Evolutionary conservation across 2,329 filamentous ascomycete species (phyloP).

Genomic region (Cercospora sesami): DNA sequence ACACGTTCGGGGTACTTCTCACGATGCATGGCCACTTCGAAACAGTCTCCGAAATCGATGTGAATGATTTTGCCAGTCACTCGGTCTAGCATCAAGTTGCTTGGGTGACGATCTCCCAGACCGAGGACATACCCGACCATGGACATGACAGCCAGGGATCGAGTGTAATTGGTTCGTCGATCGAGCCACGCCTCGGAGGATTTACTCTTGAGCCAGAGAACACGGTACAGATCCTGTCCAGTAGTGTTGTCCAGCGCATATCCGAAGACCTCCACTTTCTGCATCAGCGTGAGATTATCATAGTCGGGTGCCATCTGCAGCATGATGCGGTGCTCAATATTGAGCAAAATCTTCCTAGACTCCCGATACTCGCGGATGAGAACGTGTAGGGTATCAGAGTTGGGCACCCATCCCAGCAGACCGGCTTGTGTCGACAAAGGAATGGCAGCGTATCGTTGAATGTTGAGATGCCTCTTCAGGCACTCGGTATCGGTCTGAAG

Average conservation of each 20-base stretch:
- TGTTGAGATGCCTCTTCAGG: constrained; percentile 95
- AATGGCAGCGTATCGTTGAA: constrained; percentile 94
- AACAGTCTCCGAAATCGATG: constrained; percentile 99
- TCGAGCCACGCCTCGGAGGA: constrained; percentile 98
- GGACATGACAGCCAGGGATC: constrained; percentile 98
- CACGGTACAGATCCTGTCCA: constrained; percentile 94
- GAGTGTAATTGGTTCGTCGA: constrained; percentile 96
- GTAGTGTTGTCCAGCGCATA: constrained; percentile 99
- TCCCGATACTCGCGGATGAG: constrained; percentile 97
- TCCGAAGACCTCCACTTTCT: constrained; percentile 99
- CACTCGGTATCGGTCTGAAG: constrained; percentile 91
- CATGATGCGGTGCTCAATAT: constrained; percentile 99
- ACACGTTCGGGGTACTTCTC: constrained; percentile 98
- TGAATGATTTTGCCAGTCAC: constrained; percentile 96
- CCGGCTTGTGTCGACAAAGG: constrained; percentile 95
- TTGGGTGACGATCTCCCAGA: constrained; percentile 92
- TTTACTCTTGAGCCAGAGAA: constrained; percentile 98
- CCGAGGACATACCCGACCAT: constrained; percentile 99
- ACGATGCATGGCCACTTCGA: constrained; percentile 98
- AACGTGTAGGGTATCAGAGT: constrained; percentile 95
- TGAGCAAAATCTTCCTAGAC: constrained; percentile 93
- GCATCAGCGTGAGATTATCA: constrained; percentile 97
- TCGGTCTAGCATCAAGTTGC: constrained; percentile 95
- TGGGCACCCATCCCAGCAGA: constrained; percentile 92
- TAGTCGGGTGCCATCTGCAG: constrained; percentile 99